Evolutionary conservation across 148 eudicot genomes (phyloP).

Genomic region (Vaccinium macrocarpon): DNA sequence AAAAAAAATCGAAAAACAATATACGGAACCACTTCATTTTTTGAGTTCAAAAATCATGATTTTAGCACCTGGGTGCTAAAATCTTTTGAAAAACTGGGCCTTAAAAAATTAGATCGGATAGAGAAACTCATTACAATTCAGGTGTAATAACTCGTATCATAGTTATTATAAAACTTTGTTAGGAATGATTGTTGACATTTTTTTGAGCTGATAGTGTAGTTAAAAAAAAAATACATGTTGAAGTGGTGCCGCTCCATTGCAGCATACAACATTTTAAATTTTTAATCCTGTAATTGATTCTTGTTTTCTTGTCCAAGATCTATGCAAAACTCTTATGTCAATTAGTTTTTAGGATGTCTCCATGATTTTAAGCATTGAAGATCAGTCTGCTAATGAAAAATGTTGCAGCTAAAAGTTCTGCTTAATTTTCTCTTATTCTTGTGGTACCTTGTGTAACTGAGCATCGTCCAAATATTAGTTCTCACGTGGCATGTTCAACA

Average conservation of each 20-base stretch:
- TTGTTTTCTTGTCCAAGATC: conserved; percentile 12
- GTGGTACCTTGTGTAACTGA: conserved; percentile 31
- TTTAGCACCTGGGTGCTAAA: too few relatives aligned
- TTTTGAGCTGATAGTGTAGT: neutral
- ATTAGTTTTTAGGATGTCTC: conserved; percentile 63
- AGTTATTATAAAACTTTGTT: neutral
- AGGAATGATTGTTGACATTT: neutral
- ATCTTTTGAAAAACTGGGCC: too few relatives aligned
- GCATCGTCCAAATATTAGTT: too few relatives aligned
- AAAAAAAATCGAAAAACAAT: too few relatives aligned
- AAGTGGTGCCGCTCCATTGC: neutral
- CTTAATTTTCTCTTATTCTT: conserved; percentile 74
- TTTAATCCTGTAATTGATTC: neutral
- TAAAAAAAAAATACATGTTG: neutral
- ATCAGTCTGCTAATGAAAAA: conserved; percentile 77
- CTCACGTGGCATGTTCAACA: too few relatives aligned
- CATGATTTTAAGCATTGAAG: conserved; percentile 88
- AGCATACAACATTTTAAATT: neutral
- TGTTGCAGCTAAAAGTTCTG: conserved; percentile 71
- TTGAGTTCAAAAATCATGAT: too few relatives aligned
- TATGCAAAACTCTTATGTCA: conserved; percentile 17
- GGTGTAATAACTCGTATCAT: too few relatives aligned
- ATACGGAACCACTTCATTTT: too few relatives aligned
- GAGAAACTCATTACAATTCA: neutral
- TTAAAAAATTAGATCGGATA: too few relatives aligned